phyloP scores from a whole-genome alignment of 495 filamentous ascomycete species.

The Talaromyces stipitatus region DNA sequence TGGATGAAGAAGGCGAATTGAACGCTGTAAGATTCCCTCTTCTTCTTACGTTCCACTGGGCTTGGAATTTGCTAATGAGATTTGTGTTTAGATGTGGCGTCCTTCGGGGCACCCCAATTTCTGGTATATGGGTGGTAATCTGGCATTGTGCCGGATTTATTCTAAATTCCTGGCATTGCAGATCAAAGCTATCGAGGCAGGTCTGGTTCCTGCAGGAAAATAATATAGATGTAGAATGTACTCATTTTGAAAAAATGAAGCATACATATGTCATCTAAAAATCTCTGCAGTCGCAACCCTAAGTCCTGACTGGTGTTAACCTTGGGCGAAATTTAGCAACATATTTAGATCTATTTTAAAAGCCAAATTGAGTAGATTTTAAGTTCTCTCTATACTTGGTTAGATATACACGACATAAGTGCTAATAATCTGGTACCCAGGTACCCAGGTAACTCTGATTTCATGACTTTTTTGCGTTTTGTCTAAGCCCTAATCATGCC shows the following conservation, averaged over 20 bases:
- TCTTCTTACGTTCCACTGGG: not conserved
- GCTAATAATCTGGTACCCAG: too few relatives aligned
- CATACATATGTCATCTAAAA: too few relatives aligned
- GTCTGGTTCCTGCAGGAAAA: constrained; percentile 15
- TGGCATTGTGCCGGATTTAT: constrained; percentile 66
- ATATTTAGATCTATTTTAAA: not conserved
- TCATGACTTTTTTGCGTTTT: not conserved
- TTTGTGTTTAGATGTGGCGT: constrained; percentile 53
- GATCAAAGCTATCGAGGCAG: constrained; percentile 60
- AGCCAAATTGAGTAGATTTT: not conserved
- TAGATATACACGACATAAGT: too few relatives aligned
- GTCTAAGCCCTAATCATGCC: not conserved
- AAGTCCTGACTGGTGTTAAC: too few relatives aligned
- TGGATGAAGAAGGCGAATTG: constrained; percentile 70
- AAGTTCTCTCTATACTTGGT: too few relatives aligned
- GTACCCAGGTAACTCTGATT: not conserved
- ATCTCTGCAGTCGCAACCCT: too few relatives aligned
- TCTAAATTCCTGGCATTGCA: constrained; percentile 67
- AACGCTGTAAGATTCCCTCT: constrained; percentile 25
- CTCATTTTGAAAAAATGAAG: not conserved
- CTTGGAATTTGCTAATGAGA: not conserved
- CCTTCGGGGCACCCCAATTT: constrained; percentile 64
- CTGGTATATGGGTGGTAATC: constrained; percentile 80
- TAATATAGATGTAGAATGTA: not conserved
- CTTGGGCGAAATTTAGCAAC: not conserved